Percentiles rank a stretch among this genome's conserved stretches.
These are phyloP conservation scores for Vigna hirtella DNA, from an alignment of 306 rosid genomes.

Conservation along the genomic window DNA sequence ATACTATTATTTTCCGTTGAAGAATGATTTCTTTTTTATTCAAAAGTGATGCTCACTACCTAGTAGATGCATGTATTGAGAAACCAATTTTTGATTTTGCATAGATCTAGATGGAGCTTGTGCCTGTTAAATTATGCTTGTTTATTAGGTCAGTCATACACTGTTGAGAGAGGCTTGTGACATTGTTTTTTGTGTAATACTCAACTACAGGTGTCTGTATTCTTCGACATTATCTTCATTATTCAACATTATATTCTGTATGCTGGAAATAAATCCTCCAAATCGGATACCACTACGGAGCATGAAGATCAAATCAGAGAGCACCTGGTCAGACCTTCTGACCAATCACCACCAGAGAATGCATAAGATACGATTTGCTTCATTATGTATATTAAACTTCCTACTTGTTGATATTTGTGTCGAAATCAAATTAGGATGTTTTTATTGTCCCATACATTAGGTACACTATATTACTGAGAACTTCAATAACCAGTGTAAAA, in stretches of 20 bases:
- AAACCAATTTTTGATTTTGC: constrained; percentile 11
- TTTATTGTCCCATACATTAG: constrained; percentile 1
- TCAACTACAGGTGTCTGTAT: constrained; percentile 73
- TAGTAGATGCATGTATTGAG: constrained; percentile 5
- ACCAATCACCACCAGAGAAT: constrained; percentile 46
- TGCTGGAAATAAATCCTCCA: constrained; percentile 29
- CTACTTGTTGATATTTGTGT: constrained; percentile 11
- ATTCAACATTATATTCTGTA: constrained; percentile 55
- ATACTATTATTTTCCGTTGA: constrained; percentile 22
- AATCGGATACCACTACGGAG: constrained; percentile 23
- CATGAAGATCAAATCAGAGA: constrained; percentile 46
- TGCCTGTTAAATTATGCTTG: neutral
- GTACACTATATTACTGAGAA: constrained; percentile 6
- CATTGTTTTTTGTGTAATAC: constrained; percentile 16
- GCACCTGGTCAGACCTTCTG: constrained; percentile 47
- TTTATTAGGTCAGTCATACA: neutral
- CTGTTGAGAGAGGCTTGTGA: neutral
- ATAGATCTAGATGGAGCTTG: constrained; percentile 19
- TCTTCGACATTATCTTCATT: constrained; percentile 71
- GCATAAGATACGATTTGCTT: constrained; percentile 40
- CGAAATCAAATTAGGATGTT: constrained; percentile 20
- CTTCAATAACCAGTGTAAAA: constrained; percentile 16
- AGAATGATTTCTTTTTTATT: neutral
- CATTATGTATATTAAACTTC: constrained; percentile 16
- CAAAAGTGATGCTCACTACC: neutral